Evolutionary conservation across 192 early-diverging fungal genomes (phyloP).

Genomic region (Linnemannia zychae): DNA sequence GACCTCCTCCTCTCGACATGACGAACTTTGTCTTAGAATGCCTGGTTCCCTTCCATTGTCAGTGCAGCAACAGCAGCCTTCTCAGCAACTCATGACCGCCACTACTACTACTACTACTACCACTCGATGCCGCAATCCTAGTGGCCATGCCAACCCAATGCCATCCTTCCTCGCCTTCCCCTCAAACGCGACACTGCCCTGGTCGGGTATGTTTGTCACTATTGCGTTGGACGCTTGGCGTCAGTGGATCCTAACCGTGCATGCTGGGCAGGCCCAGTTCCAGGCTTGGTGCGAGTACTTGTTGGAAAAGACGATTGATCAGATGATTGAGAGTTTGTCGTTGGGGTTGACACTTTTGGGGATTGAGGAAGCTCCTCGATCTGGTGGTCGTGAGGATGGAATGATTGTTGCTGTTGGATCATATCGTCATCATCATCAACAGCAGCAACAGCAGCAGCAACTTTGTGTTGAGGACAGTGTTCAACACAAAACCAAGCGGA

Average conservation of each 20-base stretch:
- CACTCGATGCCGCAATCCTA: neutral
- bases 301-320: constrained; percentile 38
- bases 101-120: too few species aligned
- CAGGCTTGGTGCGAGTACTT: constrained; percentile 50
- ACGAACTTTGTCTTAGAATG: neutral
- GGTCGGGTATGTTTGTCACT: constrained; percentile 16
- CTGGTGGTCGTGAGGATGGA: neutral
- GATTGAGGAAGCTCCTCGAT: neutral
- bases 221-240: constrained; percentile 47
- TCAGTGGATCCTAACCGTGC: constrained; percentile 44
- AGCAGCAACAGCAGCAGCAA: neutral
- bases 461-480: neutral
- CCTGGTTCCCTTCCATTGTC: constrained; percentile 31
- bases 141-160: constrained; percentile 4
- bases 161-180: constrained; percentile 28
- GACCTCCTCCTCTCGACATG: neutral
- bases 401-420: neutral
- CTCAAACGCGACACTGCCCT: neutral
- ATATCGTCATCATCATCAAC: neutral
- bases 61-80: neutral
- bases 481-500: neutral
- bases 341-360: constrained; percentile 35
- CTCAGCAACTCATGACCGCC: neutral
- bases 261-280: constrained; percentile 48
- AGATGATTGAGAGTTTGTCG: constrained; percentile 37